phyloP scores from a whole-genome alignment of 805 yeast genomes.

The Cyberlindnera mississippiensis region DNA sequence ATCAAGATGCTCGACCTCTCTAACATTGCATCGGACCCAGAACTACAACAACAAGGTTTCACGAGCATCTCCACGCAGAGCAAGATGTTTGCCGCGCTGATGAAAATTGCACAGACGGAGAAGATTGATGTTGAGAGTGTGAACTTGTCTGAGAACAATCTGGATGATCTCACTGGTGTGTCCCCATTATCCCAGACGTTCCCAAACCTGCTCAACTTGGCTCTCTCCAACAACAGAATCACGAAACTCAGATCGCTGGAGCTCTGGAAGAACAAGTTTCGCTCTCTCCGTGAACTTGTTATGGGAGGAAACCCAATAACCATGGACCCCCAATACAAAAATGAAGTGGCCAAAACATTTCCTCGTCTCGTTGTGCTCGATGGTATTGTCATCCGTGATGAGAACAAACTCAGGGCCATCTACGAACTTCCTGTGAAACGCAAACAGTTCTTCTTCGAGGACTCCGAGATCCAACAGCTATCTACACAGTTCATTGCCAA shows the following conservation, averaged over 20 bases:
- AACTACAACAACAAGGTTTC: constrained; percentile 56
- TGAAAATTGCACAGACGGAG: constrained; percentile 70
- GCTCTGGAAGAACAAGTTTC: constrained; percentile 73
- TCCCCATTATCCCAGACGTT: constrained; percentile 66
- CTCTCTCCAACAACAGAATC: constrained; percentile 74
- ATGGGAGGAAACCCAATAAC: constrained; percentile 72
- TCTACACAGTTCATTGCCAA: constrained; percentile 77
- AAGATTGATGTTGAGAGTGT: constrained; percentile 56
- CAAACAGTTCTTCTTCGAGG: constrained; percentile 78
- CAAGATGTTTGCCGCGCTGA: constrained; percentile 85
- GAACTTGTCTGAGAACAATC: constrained; percentile 60
- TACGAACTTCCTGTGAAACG: constrained; percentile 51
- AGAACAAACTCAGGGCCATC: constrained; percentile 47
- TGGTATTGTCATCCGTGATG: constrained; percentile 75
- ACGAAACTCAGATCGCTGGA: constrained; percentile 57
- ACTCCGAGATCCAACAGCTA: constrained; percentile 59
- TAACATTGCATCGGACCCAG: constrained; percentile 59
- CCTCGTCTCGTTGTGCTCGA: constrained; percentile 80
- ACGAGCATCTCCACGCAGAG: constrained; percentile 56
- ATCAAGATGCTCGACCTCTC: constrained; percentile 66
- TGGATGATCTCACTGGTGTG: constrained; percentile 57
- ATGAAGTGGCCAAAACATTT: constrained; percentile 65
- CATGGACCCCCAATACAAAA: constrained; percentile 43
- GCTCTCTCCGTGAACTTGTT: constrained; percentile 69
- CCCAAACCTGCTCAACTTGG: constrained; percentile 74